Evolutionary conservation across 768 basidiomycete species (phyloP), one percentile per base, ranked within the genome.

Genomic region (Phaffia australis): DNA sequence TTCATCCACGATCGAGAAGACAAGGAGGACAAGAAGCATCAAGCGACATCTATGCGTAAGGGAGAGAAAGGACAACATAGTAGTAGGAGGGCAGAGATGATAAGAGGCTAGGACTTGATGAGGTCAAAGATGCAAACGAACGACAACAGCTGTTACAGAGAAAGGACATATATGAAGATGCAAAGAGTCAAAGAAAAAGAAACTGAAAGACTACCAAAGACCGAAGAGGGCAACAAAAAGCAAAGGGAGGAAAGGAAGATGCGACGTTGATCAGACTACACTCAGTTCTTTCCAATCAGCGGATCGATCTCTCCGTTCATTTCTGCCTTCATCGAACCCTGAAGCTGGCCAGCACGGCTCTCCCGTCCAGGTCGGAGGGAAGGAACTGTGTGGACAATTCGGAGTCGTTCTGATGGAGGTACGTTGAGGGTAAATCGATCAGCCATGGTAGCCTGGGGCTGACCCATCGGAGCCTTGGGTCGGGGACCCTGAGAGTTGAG

Each of bases 401-500:
- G 83, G 49, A 87, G 81, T 29, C 83, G 80, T 72, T 89, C 87
- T 64, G 82, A 83, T 0, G 87, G 87, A 19, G 88, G 87, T 46
- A 88, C 81, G 0, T 71, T 70, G 23, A 77, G 62, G 1, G 76
- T 77, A 57, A 57, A 74, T 49, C 62, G 50, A 71, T 76, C 75
- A 25, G 76, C 74, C 32, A 74, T 66, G 2, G 52, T 49, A 11
- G 78, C 74, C 74, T 83, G 83, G 50, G 87, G 85, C 71, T 83
- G 81, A 64, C 80, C 77, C 30, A 79, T 74, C 18, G 75, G 75
- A 30, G 71, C 73, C 35, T 70, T 70, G 0, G 73, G 71, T 21
- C 50, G 27, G 21, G 72, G 70, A n/a, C 72, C 70, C 47, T 75
- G 73, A 15, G 73, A 72, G 66, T 74, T 69, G 63, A 71, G 51